phyloP scores from a whole-genome alignment of 345 rosid genomes.

The Eucalyptus virginea region DNA sequence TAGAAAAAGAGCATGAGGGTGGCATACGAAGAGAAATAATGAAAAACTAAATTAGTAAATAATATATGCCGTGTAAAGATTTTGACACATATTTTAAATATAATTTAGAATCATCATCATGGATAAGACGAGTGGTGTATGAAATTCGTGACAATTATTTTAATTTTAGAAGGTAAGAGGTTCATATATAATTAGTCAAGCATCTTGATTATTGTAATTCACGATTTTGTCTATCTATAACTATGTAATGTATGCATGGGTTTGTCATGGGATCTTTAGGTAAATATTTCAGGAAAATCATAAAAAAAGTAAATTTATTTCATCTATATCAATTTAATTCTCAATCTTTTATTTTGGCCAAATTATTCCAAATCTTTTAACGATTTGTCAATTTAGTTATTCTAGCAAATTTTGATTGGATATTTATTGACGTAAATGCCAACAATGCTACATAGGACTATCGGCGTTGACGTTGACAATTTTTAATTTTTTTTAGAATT shows the following conservation, averaged over 20 bases:
- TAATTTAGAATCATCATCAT: neutral
- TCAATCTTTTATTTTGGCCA: too few species aligned
- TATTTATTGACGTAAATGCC: too few species aligned
- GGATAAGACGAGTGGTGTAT: neutral
- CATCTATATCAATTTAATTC: too few species aligned
- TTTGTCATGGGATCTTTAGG: neutral
- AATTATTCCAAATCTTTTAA: neutral
- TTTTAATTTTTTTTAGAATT: too few species aligned
- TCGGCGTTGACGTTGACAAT: fast-evolving
- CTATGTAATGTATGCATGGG: neutral
- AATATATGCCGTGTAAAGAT: neutral
- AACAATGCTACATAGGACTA: too few species aligned
- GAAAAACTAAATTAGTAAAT: neutral
- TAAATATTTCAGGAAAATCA: neutral
- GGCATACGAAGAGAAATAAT: neutral
- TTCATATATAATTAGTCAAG: neutral
- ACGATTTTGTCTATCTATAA: neutral
- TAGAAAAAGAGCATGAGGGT: neutral
- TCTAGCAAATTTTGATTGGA: neutral
- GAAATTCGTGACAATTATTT: neutral
- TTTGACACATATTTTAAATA: neutral
- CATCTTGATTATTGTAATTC: neutral
- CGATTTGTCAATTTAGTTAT: neutral
- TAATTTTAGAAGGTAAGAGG: neutral
- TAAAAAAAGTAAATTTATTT: too few species aligned